These are phyloP conservation scores for Aspergillus hiratsukae DNA, from an alignment of 2,329 filamentous ascomycete species.

Conservation along the genomic window DNA sequence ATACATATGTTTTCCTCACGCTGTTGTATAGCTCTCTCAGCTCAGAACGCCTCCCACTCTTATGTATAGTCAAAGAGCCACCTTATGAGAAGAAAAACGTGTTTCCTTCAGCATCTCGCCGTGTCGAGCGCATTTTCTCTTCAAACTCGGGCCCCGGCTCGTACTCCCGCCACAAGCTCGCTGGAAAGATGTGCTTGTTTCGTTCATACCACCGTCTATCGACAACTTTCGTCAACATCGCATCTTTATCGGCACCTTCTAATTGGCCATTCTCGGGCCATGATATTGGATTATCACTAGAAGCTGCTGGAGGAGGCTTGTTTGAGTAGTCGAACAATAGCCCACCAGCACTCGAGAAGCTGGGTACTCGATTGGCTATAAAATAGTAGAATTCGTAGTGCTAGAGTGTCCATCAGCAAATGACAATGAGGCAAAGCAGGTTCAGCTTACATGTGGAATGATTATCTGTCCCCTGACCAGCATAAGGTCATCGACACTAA, in stretches of 20 bases:
- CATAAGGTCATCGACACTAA: slow-evolving; percentile 94
- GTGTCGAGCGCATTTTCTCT: slow-evolving; percentile 61
- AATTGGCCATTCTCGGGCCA: slow-evolving; percentile 52
- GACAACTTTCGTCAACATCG: slow-evolving; percentile 83
- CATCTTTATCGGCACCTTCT: slow-evolving; percentile 75
- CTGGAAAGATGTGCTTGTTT: slow-evolving; percentile 97
- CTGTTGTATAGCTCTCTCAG: slow-evolving; percentile 4
- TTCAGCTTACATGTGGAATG: slow-evolving; percentile 75
- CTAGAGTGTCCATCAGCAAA: slow-evolving; percentile 43
- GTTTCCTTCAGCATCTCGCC: slow-evolving; percentile 84
- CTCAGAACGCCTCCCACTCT: slow-evolving; percentile 6
- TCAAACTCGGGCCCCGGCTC: slow-evolving; percentile 77
- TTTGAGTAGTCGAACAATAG: slow-evolving; percentile 72
- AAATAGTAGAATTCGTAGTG: slow-evolving; percentile 98
- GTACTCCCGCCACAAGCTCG: slow-evolving; percentile 92
- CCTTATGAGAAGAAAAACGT: slow-evolving; percentile 70
- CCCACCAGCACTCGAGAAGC: slow-evolving; percentile 68
- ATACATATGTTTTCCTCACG: slow-evolving; percentile 9
- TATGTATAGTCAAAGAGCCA: slow-evolving; percentile 2
- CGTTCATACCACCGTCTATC: slow-evolving; percentile 94
- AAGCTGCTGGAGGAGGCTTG: slow-evolving; percentile 29
- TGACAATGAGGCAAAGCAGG: neutral
- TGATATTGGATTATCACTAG: slow-evolving; percentile 38
- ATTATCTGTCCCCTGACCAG: slow-evolving; percentile 86
- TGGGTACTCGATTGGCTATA: slow-evolving; percentile 67